Percentiles rank a stretch among this genome's conserved stretches.
Evolutionary conservation across 805 yeast species (phyloP).

Genomic region (Candida chilensis): DNA sequence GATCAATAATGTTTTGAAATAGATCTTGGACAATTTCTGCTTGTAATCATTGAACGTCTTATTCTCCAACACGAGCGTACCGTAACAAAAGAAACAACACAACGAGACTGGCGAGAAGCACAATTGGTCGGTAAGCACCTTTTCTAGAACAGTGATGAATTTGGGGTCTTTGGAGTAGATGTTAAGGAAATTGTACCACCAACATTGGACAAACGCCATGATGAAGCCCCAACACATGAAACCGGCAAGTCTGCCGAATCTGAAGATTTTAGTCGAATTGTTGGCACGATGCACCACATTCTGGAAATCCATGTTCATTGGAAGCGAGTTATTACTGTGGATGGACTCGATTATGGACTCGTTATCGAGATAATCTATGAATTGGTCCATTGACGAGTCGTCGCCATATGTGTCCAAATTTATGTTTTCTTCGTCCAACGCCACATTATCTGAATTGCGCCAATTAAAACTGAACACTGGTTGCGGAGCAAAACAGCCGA

Average conservation of each 20-base stretch:
- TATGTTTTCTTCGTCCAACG: no score
- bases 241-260: constrained; percentile 63
- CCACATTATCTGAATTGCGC: no score
- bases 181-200: constrained; percentile 84
- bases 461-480: no score
- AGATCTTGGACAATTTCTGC: constrained; percentile 56
- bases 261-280: no score
- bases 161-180: constrained; percentile 76
- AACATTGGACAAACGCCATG: constrained; percentile 75
- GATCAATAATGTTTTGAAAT: constrained; percentile 55
- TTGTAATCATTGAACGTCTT: constrained; percentile 60
- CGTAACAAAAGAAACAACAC: constrained; percentile 72
- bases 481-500: constrained; percentile 28
- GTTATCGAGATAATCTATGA: no score
- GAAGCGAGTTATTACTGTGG: no score
- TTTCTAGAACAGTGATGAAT: constrained; percentile 74
- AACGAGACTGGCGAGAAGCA: constrained; percentile 84
- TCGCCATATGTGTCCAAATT: no score
- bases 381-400: no score
- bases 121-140: constrained; percentile 85
- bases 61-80: constrained; percentile 71
- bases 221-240: constrained; percentile 84
- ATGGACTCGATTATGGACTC: no score
- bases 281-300: no score
- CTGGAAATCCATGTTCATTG: no score